A percentile compares a stretch with the other conserved stretches of the same genome.
Conservation (phyloP, 768 basidiomycete genomes). For the Albatrellus ellisii region DNA sequence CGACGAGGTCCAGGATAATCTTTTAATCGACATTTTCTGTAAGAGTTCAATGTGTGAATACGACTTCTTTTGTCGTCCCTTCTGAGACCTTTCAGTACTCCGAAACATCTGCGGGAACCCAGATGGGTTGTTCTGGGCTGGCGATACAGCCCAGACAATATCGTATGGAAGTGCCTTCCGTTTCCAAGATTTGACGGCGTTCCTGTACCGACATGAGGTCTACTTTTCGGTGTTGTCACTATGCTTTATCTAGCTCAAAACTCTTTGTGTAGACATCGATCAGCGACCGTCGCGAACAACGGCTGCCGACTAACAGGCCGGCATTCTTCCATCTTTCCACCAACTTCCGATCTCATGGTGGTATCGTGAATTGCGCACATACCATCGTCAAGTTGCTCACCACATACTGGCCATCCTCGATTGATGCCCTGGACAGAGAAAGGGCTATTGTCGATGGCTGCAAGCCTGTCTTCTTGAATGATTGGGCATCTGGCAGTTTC, state of each 20-base stretch:
- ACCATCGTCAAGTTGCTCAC: slow-evolving; percentile 49
- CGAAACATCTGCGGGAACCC: slow-evolving; percentile 49
- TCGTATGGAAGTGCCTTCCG: slow-evolving; percentile 59
- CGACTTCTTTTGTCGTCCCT: neutral
- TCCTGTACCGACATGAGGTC: slow-evolving; percentile 51
- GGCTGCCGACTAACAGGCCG: too few species aligned
- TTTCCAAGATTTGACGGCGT: slow-evolving; percentile 60
- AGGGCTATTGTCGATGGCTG: slow-evolving; percentile 37
- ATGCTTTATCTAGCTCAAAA: too few species aligned
- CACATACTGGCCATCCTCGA: slow-evolving; percentile 48
- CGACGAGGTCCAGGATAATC: slow-evolving; percentile 64
- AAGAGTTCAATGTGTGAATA: slow-evolving; percentile 12
- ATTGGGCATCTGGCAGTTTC: slow-evolving; percentile 22
- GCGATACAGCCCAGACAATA: slow-evolving; percentile 72
- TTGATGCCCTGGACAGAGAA: slow-evolving; percentile 46
- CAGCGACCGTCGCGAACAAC: too few species aligned
- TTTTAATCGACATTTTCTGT: slow-evolving; percentile 53
- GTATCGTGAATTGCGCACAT: slow-evolving; percentile 63
- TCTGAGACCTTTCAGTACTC: slow-evolving; percentile 31
- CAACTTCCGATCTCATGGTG: slow-evolving; percentile 63
- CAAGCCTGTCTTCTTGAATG: slow-evolving; percentile 45
- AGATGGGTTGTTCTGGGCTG: slow-evolving; percentile 65
- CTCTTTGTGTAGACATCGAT: too few species aligned
- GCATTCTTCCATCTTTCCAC: slow-evolving; percentile 39
- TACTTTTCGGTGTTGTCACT: too few species aligned